Evolutionary conservation across 768 basidiomycete genomes (phyloP).

Genomic region (Mycena alexandri): DNA sequence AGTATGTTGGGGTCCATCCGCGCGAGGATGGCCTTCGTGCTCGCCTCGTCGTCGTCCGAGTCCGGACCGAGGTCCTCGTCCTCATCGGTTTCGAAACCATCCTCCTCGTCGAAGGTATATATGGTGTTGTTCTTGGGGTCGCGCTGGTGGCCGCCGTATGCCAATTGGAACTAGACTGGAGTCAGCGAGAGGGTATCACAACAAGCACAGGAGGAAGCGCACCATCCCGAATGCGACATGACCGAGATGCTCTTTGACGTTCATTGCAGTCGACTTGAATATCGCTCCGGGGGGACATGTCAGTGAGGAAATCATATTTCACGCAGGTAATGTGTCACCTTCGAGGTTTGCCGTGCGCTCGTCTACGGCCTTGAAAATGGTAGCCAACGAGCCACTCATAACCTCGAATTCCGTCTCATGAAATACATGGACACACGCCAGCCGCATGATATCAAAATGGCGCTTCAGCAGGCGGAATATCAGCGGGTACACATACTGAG

Average conservation of each 20-base stretch:
- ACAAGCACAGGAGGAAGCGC: not conserved
- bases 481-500: conserved; percentile 31
- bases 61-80: conserved; percentile 28
- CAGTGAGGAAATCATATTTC: not conserved
- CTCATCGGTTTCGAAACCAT: conserved; percentile 14
- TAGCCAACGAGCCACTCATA: conserved; percentile 28
- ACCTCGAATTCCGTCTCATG: conserved; percentile 19
- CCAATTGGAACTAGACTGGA: conserved; percentile 21
- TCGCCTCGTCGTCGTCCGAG: conserved; percentile 28
- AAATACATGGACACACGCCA: conserved; percentile 26
- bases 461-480: conserved; percentile 27
- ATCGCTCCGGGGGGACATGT: conserved; percentile 3
- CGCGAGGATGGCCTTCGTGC: conserved; percentile 14
- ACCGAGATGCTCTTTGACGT: conserved; percentile 23
- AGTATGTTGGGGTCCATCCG: conserved; percentile 3
- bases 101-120: conserved; percentile 19
- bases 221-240: conserved; percentile 36
- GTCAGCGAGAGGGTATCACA: not conserved
- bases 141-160: conserved; percentile 4
- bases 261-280: conserved; percentile 10
- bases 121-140: conserved; percentile 28
- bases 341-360: conserved; percentile 22
- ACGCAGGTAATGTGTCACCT: conserved; percentile 10
- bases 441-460: conserved; percentile 34
- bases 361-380: conserved; percentile 31